A percentile compares a stretch with the other conserved stretches of the same genome.
These are phyloP conservation scores for Backusella psychrophila DNA, from an alignment of 192 early-diverging fungal species.

Conservation along the genomic window DNA sequence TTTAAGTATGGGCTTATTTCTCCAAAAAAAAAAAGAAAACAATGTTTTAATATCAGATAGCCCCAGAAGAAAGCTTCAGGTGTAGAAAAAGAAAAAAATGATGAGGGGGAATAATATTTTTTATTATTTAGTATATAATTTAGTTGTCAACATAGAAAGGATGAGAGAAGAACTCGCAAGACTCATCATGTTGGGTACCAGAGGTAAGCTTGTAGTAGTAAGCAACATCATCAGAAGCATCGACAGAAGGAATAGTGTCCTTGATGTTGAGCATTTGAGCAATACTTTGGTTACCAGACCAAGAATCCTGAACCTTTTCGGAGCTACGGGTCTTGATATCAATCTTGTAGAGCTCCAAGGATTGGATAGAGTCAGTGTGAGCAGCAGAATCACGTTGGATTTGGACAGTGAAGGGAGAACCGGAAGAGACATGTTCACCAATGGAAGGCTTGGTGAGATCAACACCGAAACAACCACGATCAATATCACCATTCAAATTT, in stretches of 20 bases:
- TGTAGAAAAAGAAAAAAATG: neutral
- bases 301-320: conserved; percentile 21
- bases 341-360: conserved; percentile 24
- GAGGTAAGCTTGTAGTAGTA: conserved; percentile 33
- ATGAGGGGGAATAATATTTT: neutral
- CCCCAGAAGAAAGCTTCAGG: too few relatives aligned
- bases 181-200: conserved; percentile 28
- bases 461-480: conserved; percentile 38
- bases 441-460: conserved; percentile 10
- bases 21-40: too few relatives aligned
- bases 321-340: conserved; percentile 20
- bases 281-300: conserved; percentile 27
- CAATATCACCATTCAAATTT: conserved; percentile 23
- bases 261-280: conserved; percentile 31
- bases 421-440: conserved; percentile 13
- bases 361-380: conserved; percentile 21
- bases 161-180: conserved; percentile 33
- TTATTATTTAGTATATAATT: conserved; percentile 2
- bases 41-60: too few relatives aligned
- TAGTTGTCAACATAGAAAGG: conserved; percentile 36
- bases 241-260: conserved; percentile 17
- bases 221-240: conserved; percentile 13
- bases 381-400: conserved; percentile 37
- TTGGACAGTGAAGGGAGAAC: conserved; percentile 12
- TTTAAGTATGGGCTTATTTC: too few relatives aligned